Evolutionary conservation across 257 asterid species (phyloP).

Genomic region (Jacaranda copaia): DNA sequence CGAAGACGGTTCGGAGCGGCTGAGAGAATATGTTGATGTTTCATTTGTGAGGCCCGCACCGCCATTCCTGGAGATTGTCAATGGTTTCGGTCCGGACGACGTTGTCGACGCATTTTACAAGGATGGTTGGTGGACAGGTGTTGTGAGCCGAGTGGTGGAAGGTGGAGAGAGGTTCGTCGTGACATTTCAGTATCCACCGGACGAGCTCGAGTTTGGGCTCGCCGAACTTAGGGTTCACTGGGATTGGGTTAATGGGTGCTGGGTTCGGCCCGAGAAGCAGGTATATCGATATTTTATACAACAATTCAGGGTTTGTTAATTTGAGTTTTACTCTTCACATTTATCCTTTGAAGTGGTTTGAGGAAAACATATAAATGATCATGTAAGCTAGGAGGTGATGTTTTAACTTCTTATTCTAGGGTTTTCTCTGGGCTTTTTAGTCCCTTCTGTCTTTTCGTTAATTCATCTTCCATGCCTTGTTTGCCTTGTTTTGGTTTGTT

Average conservation of each 20-base stretch:
- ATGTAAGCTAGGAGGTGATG: not conserved
- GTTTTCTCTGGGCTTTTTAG: not conserved
- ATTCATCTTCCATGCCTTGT: not conserved
- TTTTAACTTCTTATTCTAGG: not conserved
- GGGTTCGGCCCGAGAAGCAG: slow-evolving; percentile 65
- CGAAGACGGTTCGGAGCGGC: slow-evolving; percentile 44
- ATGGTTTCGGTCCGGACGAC: slow-evolving; percentile 50
- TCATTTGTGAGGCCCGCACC: slow-evolving; percentile 59
- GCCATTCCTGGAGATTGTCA: slow-evolving; percentile 34
- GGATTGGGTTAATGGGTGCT: slow-evolving; percentile 65
- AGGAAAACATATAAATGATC: not conserved
- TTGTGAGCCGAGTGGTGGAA: slow-evolving; percentile 39
- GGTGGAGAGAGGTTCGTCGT: slow-evolving; percentile 45
- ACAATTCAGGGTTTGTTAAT: not conserved
- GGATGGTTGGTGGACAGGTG: slow-evolving; percentile 85
- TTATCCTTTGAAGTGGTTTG: not conserved
- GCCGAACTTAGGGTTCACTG: slow-evolving; percentile 67
- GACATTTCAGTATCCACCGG: slow-evolving; percentile 60
- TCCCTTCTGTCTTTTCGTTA: not conserved
- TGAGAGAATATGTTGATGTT: slow-evolving; percentile 49
- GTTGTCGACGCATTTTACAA: slow-evolving; percentile 63
- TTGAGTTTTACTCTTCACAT: too few relatives aligned
- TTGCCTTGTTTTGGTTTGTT: not conserved
- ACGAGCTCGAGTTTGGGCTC: slow-evolving; percentile 56
- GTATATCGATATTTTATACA: slow-evolving; percentile 38